Conservation (phyloP, 768 basidiomycete genomes). For the button mushroom (Agaricus bisporus) region DNA sequence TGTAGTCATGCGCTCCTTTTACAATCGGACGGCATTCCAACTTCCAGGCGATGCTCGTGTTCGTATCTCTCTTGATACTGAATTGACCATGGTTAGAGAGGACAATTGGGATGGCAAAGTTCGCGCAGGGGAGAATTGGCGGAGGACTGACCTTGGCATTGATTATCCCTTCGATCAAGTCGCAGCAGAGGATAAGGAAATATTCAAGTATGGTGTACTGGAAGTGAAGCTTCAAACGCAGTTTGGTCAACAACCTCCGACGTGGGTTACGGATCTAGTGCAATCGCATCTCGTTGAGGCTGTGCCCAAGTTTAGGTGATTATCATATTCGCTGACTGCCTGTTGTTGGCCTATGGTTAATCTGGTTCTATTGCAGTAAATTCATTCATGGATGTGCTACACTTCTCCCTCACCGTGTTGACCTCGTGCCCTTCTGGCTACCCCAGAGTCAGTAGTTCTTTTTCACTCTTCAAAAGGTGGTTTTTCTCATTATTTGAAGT, state of each 20-base stretch:
- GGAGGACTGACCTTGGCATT: slow-evolving; percentile 88
- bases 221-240: slow-evolving; percentile 99
- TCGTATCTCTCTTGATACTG: slow-evolving; percentile 96
- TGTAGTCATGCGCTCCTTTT: slow-evolving; percentile 92
- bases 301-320: slow-evolving; percentile 91
- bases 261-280: slow-evolving; percentile 96
- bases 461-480: not conserved
- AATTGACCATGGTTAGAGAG: slow-evolving; percentile 90
- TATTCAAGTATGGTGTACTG: slow-evolving; percentile 95
- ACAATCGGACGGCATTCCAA: slow-evolving; percentile 98
- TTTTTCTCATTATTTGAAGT: slow-evolving; percentile 35
- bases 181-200: slow-evolving; percentile 72
- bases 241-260: slow-evolving; percentile 88
- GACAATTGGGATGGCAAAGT: slow-evolving; percentile 88
- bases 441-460: slow-evolving; percentile 67
- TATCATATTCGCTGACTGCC: not conserved
- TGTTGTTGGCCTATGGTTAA: not conserved
- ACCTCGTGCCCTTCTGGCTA: slow-evolving; percentile 97
- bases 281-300: slow-evolving; percentile 94
- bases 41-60: slow-evolving; percentile 98
- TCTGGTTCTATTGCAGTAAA: slow-evolving; percentile 43
- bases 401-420: slow-evolving; percentile 84
- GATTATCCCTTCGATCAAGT: slow-evolving; percentile 86
- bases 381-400: slow-evolving; percentile 97
- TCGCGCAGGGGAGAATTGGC: slow-evolving; percentile 88